Conservation (phyloP, 2,329 filamentous ascomycete species). For the Sporothrix brunneoviolacea region DNA sequence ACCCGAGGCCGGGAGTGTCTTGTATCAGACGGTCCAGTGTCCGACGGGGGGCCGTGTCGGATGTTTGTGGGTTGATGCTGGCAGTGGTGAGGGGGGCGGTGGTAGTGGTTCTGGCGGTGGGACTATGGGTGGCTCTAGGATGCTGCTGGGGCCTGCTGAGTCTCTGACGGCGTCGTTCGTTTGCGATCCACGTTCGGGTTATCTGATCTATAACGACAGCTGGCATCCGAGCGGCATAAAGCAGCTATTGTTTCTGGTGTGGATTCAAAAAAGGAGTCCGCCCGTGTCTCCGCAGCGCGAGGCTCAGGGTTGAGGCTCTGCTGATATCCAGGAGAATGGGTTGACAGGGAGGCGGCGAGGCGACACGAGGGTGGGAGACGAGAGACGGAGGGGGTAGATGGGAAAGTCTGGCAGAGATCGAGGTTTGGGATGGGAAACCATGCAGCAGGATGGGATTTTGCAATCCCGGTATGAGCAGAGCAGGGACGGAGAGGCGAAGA, state of each 20-base stretch:
- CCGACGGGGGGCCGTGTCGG: slow-evolving; percentile 32
- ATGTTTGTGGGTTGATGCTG: slow-evolving; percentile 33
- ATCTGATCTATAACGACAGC: slow-evolving; percentile 47
- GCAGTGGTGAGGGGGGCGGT: slow-evolving; percentile 11
- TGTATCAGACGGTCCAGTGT: slow-evolving; percentile 35
- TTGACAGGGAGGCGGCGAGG: background rate
- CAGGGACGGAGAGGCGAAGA: background rate
- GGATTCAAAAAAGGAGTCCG: background rate
- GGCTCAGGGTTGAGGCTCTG: slow-evolving; percentile 7
- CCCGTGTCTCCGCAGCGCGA: background rate
- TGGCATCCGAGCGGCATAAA: slow-evolving; percentile 48
- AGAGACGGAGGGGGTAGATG: background rate
- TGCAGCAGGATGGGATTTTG: slow-evolving; percentile 6
- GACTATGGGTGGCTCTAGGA: background rate
- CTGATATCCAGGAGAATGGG: slow-evolving; percentile 1
- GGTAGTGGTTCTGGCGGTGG: background rate
- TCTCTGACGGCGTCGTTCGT: slow-evolving; percentile 27
- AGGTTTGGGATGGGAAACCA: slow-evolving; percentile 10
- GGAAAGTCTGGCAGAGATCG: slow-evolving; percentile 2
- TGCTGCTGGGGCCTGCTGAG: background rate
- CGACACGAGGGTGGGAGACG: background rate
- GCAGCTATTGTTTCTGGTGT: slow-evolving; percentile 15
- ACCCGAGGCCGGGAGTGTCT: slow-evolving; percentile 28
- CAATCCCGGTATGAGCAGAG: background rate
- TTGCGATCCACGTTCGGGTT: slow-evolving; percentile 43